Base-by-base conservation (phyloP, 352 stramenopile species). In the Aphanomyces invadans region DNA sequence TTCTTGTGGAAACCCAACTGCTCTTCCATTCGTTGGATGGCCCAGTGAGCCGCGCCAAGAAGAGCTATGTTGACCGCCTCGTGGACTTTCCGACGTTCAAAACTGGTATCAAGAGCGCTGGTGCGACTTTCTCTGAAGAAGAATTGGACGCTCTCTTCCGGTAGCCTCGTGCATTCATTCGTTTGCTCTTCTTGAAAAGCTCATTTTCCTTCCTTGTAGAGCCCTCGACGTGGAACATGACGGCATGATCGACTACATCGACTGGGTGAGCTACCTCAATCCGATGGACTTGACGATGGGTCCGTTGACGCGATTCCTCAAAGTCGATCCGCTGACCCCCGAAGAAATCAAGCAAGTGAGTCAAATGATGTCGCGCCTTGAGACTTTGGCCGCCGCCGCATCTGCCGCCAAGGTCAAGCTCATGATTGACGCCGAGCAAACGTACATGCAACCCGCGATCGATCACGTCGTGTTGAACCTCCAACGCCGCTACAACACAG, bases 371-470 rank as follows among this genome's bases (percentile, higher is more conserved):
- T 80, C 85, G 60, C 75, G 81, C 9, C 73, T 94, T 29, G 79
- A 90, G 70, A 78, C 73, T 29, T 76, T 95, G 25, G 90, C 90
- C 2, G 81, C 76, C 53, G 78, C 86, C 25, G 87, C 87, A 2
- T 70, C 76, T 2, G 81, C 81, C 38, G 70, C 76, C 32, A 87
- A 79, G 36, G 90, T 97, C 17, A 95, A 95, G 67, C 83, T 99
- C 44, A 95, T 99, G 88, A 92, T 99, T 65, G 97, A 99, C 75
- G 97, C 97, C 23, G 97, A 99, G 73, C 95, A 99, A 74, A 95
- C 76, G 17, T 97, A 97, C 76, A 97, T 98, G 75, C 97, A 99
- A 77, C 95, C 96, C 5, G 95, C 89, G 12, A 99, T 99, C 74
- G 97, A 99, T 73, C 87, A 97, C 72, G 72, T 98, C 49, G 78